Evolutionary conservation across 208 protist genomes (phyloP), one percentile per base, ranked within the genome.

Genomic region (Vickermania ingenoplastis): DNA sequence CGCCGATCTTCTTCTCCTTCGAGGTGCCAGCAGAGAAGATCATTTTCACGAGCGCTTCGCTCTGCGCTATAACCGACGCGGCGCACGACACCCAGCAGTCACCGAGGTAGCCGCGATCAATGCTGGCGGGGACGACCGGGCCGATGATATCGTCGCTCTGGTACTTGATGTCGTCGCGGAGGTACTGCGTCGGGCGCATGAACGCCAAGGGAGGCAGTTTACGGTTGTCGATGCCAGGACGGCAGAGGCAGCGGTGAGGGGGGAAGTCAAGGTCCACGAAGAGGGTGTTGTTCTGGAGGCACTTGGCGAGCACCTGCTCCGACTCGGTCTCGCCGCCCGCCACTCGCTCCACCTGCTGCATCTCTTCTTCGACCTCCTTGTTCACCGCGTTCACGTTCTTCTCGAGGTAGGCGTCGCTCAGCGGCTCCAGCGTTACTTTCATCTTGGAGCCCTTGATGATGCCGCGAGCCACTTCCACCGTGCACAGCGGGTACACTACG

Each of bases 401-500:
- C n/a, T 58, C 24, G 25, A 50, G 68, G 61, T 73, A 79, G 51
- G 54, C 66, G 1, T 75, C 65, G 3, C 55, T 58, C 48, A 82
- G 51, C 28, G 69, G 65, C 26, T 67, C 45, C n/a, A 73, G 57
- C 29, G 56, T 67, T 51, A 80, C 63, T 52, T 55, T 54, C 57
- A 58, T 61, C 67, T 72, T 79, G 67, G 67, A 66, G 29, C 75
- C 77, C 48, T 57, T 65, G 25, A 59, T 30, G 21, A 29, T 67
- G 28, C 82, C 82, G 17, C 55, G 61, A 41, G 80, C 52, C 49
- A 73, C 81, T n/a, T 63, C 41, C 21, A 67, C 23, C 54, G 79
- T 90, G 53, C 81, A 61, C 26, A 81, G 63, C 4, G 83, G 83
- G 63, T 83, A 74, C 31, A 87, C 71, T 14, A 75, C 57, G n/a